These are phyloP conservation scores for Russula vinacea DNA, from an alignment of 768 basidiomycete genomes.

Conservation along the genomic window DNA sequence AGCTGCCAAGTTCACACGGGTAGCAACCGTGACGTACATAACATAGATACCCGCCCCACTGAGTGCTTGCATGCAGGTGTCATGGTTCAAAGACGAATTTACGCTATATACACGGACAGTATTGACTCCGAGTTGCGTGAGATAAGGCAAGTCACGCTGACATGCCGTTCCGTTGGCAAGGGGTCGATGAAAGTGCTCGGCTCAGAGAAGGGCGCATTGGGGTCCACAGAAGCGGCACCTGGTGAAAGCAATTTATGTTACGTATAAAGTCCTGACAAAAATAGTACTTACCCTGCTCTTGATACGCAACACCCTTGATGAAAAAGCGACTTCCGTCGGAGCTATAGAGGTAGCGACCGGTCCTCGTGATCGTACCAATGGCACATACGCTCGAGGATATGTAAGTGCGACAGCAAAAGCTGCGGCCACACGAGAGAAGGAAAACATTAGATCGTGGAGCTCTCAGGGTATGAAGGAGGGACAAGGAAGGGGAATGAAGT, in stretches of 20 bases:
- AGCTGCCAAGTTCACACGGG: slow-evolving; percentile 12
- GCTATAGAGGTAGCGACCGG: slow-evolving; percentile 79
- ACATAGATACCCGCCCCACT: slow-evolving; percentile 82
- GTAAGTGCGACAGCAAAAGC: slow-evolving; percentile 42
- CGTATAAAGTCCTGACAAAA: neutral
- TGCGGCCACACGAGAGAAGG: slow-evolving; percentile 30
- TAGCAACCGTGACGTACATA: slow-evolving; percentile 53
- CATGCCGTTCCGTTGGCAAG: slow-evolving; percentile 66
- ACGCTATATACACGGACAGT: slow-evolving; percentile 85
- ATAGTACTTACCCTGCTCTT: slow-evolving; percentile 60
- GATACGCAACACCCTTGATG: slow-evolving; percentile 86
- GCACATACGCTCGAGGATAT: slow-evolving; percentile 57
- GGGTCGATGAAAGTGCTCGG: slow-evolving; percentile 76
- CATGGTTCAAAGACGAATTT: slow-evolving; percentile 78
- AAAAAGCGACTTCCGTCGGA: slow-evolving; percentile 75
- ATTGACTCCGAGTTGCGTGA: slow-evolving; percentile 76
- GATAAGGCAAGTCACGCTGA: slow-evolving; percentile 72
- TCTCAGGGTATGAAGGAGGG: slow-evolving; percentile 19
- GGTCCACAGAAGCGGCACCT: neutral
- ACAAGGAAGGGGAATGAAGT: neutral
- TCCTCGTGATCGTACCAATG: slow-evolving; percentile 62
- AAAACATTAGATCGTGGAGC: slow-evolving; percentile 32
- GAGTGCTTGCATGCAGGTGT: slow-evolving; percentile 77
- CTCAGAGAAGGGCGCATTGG: slow-evolving; percentile 49
- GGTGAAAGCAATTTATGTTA: neutral